Evolutionary conservation across 306 rosid species (phyloP), one percentile per base, ranked within the genome.

Genomic region (Cucurbita ficifolia): DNA sequence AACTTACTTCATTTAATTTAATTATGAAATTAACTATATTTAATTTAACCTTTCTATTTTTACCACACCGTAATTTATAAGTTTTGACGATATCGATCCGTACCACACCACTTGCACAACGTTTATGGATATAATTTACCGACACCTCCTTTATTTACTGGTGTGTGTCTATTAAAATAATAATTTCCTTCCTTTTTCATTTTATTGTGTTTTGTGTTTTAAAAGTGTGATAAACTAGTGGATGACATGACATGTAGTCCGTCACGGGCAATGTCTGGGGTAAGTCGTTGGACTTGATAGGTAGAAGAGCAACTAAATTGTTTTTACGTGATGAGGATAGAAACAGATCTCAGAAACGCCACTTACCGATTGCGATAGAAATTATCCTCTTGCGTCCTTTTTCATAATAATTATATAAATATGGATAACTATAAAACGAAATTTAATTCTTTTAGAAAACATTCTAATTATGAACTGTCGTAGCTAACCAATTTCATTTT

Each of bases 271-370:
- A 60, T 82, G 76, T 86, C 84, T 79, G 70, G 54, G 70, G 75
- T 67, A 83, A 86, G 87, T 80, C 76, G 81, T 68, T 87, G 81
- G 82, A 76, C 0, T 8, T 83, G 76, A 71, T 84, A 85, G 59
- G 50, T n/a, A 17, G 51, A 55, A n/a, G 33, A 50, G 56, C 53
- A 68, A 68, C 56, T 68, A 53, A 65, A 65, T 68, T 68, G 56
- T 68, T 68, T 70, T 70, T 70, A 70, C 57, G 54, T 16, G 57
- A 70, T 59, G 43, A 49, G 59, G 59, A 70, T 29, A 29, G 43
- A 70, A 70, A 70, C 59, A 59, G 59, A 70, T 70, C 74, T 59
- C 74, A 58, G 74, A 14, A 70, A 51, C 43, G 57, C 58, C 57
- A 70, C 58, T 70, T 49, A 42, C 74, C 74, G 59, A 49, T 70